These are phyloP conservation scores for Ophiostoma perfectum DNA, from an alignment of 2,329 filamentous ascomycete species.

Conservation along the genomic window DNA sequence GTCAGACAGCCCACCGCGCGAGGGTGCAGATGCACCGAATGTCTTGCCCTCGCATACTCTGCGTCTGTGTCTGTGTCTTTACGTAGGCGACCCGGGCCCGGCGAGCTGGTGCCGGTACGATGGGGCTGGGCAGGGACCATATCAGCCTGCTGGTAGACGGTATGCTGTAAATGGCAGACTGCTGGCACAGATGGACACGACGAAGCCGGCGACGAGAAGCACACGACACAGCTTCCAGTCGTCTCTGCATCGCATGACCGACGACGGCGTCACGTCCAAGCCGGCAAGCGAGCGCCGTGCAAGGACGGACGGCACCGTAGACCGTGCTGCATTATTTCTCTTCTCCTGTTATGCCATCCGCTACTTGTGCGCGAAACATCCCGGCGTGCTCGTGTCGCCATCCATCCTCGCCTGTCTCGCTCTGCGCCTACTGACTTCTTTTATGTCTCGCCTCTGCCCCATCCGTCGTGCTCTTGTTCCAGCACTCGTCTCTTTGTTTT, in stretches of 20 bases:
- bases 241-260: neutral
- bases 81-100: conserved; percentile 5
- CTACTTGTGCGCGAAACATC: neutral
- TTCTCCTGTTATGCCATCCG: neutral
- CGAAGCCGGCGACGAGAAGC: too few species aligned
- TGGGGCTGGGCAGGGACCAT: neutral
- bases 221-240: conserved; percentile 1
- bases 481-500: neutral
- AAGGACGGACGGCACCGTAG: neutral
- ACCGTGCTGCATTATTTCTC: too few species aligned
- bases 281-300: neutral
- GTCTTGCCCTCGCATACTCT: conserved; percentile 9
- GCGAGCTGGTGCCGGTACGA: conserved; percentile 6
- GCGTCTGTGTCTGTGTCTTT: neutral
- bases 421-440: too few species aligned
- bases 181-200: too few species aligned
- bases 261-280: neutral
- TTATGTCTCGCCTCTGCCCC: too few species aligned
- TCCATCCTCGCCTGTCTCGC: too few species aligned
- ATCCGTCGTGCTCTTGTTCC: neutral
- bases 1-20: neutral
- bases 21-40: neutral
- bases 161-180: too few species aligned
- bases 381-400: too few species aligned
- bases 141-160: too few species aligned